These are phyloP conservation scores for Colletotrichum sp. DNA, from an alignment of 2,329 filamentous ascomycete species.

Conservation along the genomic window DNA sequence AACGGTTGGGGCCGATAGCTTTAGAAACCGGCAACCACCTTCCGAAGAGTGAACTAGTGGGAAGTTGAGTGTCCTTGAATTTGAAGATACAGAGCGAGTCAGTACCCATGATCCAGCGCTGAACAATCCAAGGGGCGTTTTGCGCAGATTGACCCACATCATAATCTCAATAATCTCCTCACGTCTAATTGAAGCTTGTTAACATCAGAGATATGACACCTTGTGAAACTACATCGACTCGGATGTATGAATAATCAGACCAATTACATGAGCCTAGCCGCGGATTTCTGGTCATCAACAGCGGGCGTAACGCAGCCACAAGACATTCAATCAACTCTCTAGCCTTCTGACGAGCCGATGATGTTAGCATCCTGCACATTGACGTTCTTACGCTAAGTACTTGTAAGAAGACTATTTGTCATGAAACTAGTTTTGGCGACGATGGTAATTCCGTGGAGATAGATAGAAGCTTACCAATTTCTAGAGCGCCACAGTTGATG, in stretches of 20 bases:
- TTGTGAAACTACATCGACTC: accelerated
- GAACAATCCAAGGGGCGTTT: not conserved
- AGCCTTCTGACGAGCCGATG: not conserved
- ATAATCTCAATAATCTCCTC: not conserved
- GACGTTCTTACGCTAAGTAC: not conserved
- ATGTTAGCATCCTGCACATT: not conserved
- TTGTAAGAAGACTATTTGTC: not conserved
- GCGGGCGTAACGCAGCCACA: not conserved
- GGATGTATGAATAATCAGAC: not conserved
- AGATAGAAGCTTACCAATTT: not conserved
- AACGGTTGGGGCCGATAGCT: not conserved
- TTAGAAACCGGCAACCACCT: not conserved
- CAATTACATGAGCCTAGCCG: not conserved
- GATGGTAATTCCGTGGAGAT: not conserved
- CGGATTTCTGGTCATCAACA: not conserved
- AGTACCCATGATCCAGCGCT: not conserved
- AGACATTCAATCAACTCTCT: not conserved
- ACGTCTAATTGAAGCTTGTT: not conserved
- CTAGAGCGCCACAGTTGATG: not conserved
- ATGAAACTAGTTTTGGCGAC: not conserved
- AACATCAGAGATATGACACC: not conserved
- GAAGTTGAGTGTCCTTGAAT: not conserved
- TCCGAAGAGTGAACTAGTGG: not conserved
- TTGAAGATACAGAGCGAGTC: not conserved
- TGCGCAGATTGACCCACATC: not conserved